Evolutionary conservation across 1,139 yeast species (phyloP), one percentile per base, ranked within the genome.

Genomic region (Nakaseomyces delphensis): DNA sequence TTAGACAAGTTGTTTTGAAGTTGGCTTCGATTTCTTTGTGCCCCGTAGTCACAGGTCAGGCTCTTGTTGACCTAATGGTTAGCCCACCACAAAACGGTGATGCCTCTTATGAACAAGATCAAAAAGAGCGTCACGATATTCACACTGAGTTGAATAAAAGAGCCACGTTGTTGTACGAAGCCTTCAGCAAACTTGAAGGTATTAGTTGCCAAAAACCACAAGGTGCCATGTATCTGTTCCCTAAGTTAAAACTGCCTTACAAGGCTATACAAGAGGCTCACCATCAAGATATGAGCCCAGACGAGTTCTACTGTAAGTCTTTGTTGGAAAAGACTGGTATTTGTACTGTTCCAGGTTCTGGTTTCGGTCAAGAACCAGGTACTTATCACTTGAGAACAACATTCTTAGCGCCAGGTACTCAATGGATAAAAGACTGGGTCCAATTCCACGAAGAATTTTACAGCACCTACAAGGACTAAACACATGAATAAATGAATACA

Each of bases 161-260:
- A 56, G 80, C 97, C 11, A 58, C 65, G 14, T 65, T 69, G 35
- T 69, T 93, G 43, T 81, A 77, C 62, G 64, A 74, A 24, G 84
- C 96, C 0, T 91, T 93, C 65, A 60, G 68, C 43, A 61, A 73
- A 36, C 77, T 91, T 83, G 84, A 82, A 49, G 94, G 91, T 48
- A 79, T 91, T 42, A 63, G 73, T 20, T 87, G 96, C 63, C 86
- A 85, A 65, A 75, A 75, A 54, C 97, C 97, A 39, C 78, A 83
- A 70, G 98, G 98, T 52, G 97, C 98, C 36, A 91, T 91, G 98
- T 91, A 91, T 65, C 70, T 93, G 48, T 91, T 86, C 77, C 98
- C 98, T 30, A 73, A 69, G 49, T 69, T 91, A 51, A 63, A 74
- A 38, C 68, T 93, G 43, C 77, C 85, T 16, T 67, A 69, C 18